Evolutionary conservation across 306 rosid species (phyloP).

Genomic region (Glycyrrhiza uralensis): DNA sequence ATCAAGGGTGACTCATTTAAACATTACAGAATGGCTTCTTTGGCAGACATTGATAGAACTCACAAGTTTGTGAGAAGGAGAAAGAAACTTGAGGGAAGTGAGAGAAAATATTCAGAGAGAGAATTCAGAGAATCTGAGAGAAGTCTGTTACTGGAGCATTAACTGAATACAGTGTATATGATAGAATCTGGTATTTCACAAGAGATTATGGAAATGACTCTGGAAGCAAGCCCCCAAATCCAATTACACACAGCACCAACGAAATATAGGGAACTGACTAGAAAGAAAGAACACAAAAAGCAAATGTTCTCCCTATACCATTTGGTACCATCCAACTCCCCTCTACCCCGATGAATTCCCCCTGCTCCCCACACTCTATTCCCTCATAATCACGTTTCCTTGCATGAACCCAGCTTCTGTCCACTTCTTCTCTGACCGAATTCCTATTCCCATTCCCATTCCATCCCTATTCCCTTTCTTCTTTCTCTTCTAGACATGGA

Average conservation of each 20-base stretch:
- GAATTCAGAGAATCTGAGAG: neutral
- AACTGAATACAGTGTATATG: neutral
- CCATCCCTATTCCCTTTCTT: neutral
- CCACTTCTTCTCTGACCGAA: neutral
- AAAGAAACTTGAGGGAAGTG: neutral
- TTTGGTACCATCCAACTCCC: neutral
- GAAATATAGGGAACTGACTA: neutral
- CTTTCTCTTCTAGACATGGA: slow-evolving; percentile 1
- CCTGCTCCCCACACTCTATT: neutral
- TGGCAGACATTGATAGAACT: neutral
- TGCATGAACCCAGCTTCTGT: neutral
- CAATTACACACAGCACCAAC: neutral
- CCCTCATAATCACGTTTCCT: neutral
- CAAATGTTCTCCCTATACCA: neutral
- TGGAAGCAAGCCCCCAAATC: neutral
- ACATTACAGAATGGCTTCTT: neutral
- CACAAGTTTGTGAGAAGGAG: neutral
- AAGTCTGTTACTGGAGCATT: neutral
- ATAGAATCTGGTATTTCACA: neutral
- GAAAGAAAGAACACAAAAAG: neutral
- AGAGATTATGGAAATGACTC: neutral
- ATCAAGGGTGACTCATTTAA: neutral
- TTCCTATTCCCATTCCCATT: neutral
- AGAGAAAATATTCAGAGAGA: neutral
- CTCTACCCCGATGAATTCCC: neutral